Conservation (phyloP, 768 basidiomycete genomes). For the Tulasnella sp. region DNA sequence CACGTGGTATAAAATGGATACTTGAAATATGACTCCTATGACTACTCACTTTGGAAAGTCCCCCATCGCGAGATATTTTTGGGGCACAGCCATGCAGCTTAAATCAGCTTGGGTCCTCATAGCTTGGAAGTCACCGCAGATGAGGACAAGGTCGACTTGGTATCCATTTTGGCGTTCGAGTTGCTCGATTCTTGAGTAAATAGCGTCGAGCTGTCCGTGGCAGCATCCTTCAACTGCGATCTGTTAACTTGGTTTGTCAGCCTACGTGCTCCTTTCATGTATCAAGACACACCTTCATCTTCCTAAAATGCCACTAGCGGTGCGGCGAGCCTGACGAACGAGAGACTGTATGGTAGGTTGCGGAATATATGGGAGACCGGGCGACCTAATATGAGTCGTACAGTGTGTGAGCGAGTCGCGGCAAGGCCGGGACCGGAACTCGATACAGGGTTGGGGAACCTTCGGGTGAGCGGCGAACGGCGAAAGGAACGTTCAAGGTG, state of each 20-base stretch:
- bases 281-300: neutral
- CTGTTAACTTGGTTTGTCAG: slow-evolving; percentile 26
- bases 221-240: slow-evolving; percentile 92
- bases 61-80: slow-evolving; percentile 75
- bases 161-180: slow-evolving; percentile 52
- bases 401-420: neutral
- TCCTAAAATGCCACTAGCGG: neutral
- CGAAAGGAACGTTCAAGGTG: neutral
- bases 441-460: neutral
- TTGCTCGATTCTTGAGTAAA: slow-evolving; percentile 57
- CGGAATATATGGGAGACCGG: neutral
- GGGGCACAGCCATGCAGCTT: slow-evolving; percentile 81
- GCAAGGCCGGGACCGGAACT: neutral
- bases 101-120: slow-evolving; percentile 77
- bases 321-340: neutral
- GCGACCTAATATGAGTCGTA: neutral
- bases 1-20: neutral
- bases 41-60: slow-evolving; percentile 47
- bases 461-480: too few relatives aligned
- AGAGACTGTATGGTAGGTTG: neutral
- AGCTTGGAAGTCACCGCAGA: slow-evolving; percentile 96
- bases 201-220: slow-evolving; percentile 84
- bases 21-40: neutral
- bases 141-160: slow-evolving; percentile 73
- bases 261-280: neutral